Conservation (phyloP, 495 filamentous ascomycete genomes). For the Daldinia decipiens region DNA sequence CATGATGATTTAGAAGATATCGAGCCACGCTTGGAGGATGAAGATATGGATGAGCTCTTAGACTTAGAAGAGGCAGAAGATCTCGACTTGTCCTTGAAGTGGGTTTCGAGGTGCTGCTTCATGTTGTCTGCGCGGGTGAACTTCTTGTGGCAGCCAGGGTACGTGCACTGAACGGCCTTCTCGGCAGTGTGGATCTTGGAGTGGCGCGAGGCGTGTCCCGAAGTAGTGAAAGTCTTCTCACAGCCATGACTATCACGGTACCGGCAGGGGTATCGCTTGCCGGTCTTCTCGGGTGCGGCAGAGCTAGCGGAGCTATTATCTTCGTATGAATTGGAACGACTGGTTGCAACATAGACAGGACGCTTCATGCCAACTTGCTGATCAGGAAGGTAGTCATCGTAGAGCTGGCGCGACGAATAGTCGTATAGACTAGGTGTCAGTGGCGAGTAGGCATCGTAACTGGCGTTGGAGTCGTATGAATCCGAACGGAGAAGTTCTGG, state of each 20-base stretch:
- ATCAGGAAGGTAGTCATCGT: slow-evolving; percentile 53
- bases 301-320: slow-evolving; percentile 53
- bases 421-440: slow-evolving; percentile 57
- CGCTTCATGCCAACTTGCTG: slow-evolving; percentile 42
- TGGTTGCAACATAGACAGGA: slow-evolving; percentile 45
- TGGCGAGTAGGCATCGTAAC: slow-evolving; percentile 60
- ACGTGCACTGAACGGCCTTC: slow-evolving; percentile 89
- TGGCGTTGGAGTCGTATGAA: slow-evolving; percentile 65
- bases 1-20: slow-evolving; percentile 48
- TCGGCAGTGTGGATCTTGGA: slow-evolving; percentile 97
- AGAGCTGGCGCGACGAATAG: slow-evolving; percentile 49
- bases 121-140: slow-evolving; percentile 98
- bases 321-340: slow-evolving; percentile 54
- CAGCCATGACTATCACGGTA: slow-evolving; percentile 73
- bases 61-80: slow-evolving; percentile 45
- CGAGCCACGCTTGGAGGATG: slow-evolving; percentile 48
- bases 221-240: slow-evolving; percentile 90
- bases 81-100: slow-evolving; percentile 68
- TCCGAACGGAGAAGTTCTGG: slow-evolving; percentile 63
- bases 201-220: slow-evolving; percentile 94
- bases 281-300: slow-evolving; percentile 49
- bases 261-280: slow-evolving; percentile 74
- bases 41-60: slow-evolving; percentile 51
- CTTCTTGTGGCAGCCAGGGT: slow-evolving; percentile 80
- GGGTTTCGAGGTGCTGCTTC: slow-evolving; percentile 96